phyloP scores from a whole-genome alignment of 306 rosid genomes.

The Corylus avellana region DNA sequence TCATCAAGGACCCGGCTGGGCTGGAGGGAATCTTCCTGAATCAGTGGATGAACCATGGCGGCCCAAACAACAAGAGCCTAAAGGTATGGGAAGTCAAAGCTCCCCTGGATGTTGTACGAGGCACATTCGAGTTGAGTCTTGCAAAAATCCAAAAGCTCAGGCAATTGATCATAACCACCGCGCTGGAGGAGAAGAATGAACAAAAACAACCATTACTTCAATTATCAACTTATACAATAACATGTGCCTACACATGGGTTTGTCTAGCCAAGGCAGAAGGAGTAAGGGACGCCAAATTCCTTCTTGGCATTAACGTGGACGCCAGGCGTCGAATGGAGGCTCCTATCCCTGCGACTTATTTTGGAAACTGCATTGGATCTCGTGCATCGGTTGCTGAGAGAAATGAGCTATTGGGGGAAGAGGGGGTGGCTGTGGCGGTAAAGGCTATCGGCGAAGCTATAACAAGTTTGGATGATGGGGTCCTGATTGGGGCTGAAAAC shows the following conservation, averaged over 20 bases:
- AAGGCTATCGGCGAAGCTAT: constrained; percentile 20
- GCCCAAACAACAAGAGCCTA: constrained; percentile 27
- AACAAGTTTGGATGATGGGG: constrained; percentile 19
- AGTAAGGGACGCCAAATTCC: not conserved
- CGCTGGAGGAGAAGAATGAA: constrained; percentile 11
- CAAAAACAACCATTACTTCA: not conserved
- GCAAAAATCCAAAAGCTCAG: constrained; percentile 29
- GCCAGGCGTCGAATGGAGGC: constrained; percentile 38
- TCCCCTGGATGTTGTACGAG: constrained; percentile 27
- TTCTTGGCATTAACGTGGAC: constrained; percentile 20
- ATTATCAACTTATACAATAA: constrained; percentile 35
- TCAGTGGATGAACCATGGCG: constrained; percentile 9
- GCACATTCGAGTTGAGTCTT: constrained; percentile 35
- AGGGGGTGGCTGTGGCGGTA: constrained; percentile 20
- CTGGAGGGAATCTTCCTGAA: constrained; percentile 2
- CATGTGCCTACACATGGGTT: constrained; percentile 32
- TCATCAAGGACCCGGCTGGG: constrained; percentile 31
- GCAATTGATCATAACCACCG: constrained; percentile 8
- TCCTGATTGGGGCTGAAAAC: constrained; percentile 20
- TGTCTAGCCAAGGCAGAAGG: constrained; percentile 37
- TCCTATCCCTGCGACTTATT: constrained; percentile 30
- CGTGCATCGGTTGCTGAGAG: not conserved
- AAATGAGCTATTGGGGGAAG: constrained; percentile 4
- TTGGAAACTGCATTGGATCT: constrained; percentile 43
- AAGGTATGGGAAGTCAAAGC: constrained; percentile 20